Conservation (phyloP, 2,329 filamentous ascomycete species). For the Colletotrichum filicis region DNA sequence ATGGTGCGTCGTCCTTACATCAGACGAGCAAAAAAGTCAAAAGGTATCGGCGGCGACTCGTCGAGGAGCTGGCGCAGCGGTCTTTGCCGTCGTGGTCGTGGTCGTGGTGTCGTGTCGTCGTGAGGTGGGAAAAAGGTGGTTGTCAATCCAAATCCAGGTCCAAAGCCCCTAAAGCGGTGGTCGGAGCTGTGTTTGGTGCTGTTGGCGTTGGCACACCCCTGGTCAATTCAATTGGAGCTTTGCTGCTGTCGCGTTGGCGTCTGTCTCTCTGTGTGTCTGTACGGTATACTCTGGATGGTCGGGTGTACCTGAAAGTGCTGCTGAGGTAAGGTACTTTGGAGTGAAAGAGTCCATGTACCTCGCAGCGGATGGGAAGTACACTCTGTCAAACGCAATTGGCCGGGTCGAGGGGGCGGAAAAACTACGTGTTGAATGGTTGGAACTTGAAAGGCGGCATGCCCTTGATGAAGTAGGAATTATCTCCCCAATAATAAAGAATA, state of each 20-base stretch:
- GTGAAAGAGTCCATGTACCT: neutral
- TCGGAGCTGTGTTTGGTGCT: constrained; percentile 17
- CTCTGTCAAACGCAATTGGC: constrained; percentile 1
- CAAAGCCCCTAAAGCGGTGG: constrained; percentile 13
- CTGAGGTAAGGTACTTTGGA: neutral
- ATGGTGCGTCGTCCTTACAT: constrained; percentile 17
- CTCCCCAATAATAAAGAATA: neutral
- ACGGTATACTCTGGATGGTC: neutral
- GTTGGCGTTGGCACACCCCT: neutral
- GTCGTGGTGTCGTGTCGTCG: constrained; percentile 4
- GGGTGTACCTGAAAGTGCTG: no score
- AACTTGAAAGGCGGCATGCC: neutral
- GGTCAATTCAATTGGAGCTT: constrained; percentile 19
- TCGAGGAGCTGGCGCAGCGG: constrained; percentile 6
- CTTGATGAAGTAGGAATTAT: neutral
- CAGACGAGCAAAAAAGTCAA: neutral
- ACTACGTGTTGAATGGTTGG: neutral
- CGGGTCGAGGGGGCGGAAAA: neutral
- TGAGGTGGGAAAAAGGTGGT: neutral
- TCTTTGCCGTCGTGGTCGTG: constrained; percentile 18
- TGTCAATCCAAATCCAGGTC: constrained; percentile 12
- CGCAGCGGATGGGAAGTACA: neutral
- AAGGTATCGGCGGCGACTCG: constrained; percentile 9
- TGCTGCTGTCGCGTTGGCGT: constrained; percentile 12
- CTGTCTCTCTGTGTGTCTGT: neutral